Conservation (phyloP, 257 asterid species). For the Solanum pinnatisectum region DNA sequence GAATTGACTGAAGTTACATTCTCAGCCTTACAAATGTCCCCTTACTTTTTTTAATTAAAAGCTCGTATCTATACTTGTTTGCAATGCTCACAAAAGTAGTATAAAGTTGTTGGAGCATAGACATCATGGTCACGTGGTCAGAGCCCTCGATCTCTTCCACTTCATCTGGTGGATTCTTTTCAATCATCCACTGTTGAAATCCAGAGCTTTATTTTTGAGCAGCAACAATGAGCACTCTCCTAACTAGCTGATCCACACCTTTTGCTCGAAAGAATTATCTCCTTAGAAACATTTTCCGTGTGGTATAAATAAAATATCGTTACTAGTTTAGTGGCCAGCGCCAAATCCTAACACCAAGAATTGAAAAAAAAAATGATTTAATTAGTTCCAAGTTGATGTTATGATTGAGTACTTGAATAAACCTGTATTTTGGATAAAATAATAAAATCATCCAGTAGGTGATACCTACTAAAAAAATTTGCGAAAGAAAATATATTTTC, state of each 20-base stretch:
- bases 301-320: constrained; percentile 5
- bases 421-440: background rate
- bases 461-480: background rate
- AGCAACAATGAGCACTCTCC: constrained; percentile 8
- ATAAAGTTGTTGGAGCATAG: background rate
- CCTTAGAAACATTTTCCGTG: constrained; percentile 1
- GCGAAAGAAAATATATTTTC: background rate
- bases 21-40: background rate
- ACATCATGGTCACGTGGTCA: constrained; percentile 30
- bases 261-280: background rate
- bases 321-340: constrained; percentile 16
- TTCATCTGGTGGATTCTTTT: constrained; percentile 26
- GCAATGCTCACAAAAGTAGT: too few species aligned
- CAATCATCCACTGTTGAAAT: constrained; percentile 16
- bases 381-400: background rate
- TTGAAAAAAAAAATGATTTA: too few species aligned
- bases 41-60: background rate
- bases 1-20: background rate
- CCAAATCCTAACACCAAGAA: constrained; percentile 12
- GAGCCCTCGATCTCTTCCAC: constrained; percentile 16
- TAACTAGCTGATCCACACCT: constrained; percentile 16
- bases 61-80: background rate
- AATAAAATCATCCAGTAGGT: background rate
- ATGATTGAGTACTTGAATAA: background rate
- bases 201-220: constrained; percentile 4